These are phyloP conservation scores for Fusarium clavum DNA, from an alignment of 2,329 filamentous ascomycete species.

Conservation along the genomic window DNA sequence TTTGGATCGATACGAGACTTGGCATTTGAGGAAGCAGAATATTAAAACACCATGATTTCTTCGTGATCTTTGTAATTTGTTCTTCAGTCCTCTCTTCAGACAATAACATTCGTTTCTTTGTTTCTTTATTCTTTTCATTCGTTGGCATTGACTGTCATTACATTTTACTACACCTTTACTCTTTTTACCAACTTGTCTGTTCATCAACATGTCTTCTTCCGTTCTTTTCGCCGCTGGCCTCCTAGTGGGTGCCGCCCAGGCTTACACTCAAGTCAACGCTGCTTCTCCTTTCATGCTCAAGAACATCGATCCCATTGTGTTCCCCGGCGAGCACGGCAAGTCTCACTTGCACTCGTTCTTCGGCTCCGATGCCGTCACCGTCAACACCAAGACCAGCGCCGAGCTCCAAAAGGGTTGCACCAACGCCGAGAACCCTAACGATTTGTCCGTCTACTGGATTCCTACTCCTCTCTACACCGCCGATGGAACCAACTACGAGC, in stretches of 20 bases:
- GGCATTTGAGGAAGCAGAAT: background rate
- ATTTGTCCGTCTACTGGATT: slow-evolving; percentile 59
- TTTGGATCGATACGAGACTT: background rate
- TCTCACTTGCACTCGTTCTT: slow-evolving; percentile 54
- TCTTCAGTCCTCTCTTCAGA: background rate
- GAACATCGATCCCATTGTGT: slow-evolving; percentile 51
- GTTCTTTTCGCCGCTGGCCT: slow-evolving; percentile 31
- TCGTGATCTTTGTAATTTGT: background rate
- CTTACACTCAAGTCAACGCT: slow-evolving; percentile 37
- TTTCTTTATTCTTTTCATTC: slow-evolving; percentile 19
- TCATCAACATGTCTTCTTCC: slow-evolving; percentile 36
- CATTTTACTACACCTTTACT: slow-evolving; percentile 5
- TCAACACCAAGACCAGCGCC: slow-evolving; percentile 46
- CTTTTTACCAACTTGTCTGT: background rate
- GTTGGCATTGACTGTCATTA: slow-evolving; percentile 36
- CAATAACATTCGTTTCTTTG: slow-evolving; percentile 18
- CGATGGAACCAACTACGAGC: slow-evolving; percentile 48
- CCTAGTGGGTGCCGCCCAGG: slow-evolving; percentile 32
- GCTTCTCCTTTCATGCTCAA: slow-evolving; percentile 48
- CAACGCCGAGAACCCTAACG: slow-evolving; percentile 59
- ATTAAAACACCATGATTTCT: slow-evolving; percentile 14
- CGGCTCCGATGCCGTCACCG: slow-evolving; percentile 50
- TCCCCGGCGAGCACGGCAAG: slow-evolving; percentile 47
- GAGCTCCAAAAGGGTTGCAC: slow-evolving; percentile 58
- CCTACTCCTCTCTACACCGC: slow-evolving; percentile 56